phyloP scores from a whole-genome alignment of 2,329 filamentous ascomycete species.

The Ophiocordyceps camponoti-rufipedis region DNA sequence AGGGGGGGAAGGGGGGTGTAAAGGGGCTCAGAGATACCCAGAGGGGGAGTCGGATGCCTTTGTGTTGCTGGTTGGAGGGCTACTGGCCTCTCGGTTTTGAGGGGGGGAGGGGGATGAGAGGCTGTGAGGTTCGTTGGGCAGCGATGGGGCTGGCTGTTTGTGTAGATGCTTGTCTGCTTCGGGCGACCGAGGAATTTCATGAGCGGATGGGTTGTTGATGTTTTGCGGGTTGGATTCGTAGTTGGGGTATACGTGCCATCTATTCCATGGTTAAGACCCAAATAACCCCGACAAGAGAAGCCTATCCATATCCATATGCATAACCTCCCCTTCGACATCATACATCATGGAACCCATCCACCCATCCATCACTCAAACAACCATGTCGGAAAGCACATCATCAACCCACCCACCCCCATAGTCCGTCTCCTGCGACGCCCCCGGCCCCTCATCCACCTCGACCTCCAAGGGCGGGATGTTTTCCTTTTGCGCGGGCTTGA shows the following conservation, averaged over 20 bases:
- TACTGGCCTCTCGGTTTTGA: too few relatives aligned
- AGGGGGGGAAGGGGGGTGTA: background rate
- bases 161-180: too few relatives aligned
- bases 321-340: background rate
- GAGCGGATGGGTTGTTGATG: too few relatives aligned
- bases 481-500: slow-evolving; percentile 7
- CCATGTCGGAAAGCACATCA: slow-evolving; percentile 14
- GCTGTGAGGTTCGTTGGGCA: too few relatives aligned
- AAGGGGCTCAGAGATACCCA: background rate
- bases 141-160: too few relatives aligned
- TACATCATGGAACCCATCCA: background rate
- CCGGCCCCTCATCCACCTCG: background rate
- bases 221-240: too few relatives aligned
- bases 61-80: background rate
- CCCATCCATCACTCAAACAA: slow-evolving; percentile 2
- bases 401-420: slow-evolving; percentile 21
- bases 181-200: too few relatives aligned
- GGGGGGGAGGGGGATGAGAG: too few relatives aligned
- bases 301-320: too few relatives aligned
- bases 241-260: too few relatives aligned
- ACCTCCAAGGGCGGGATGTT: slow-evolving; percentile 4
- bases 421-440: slow-evolving; percentile 18
- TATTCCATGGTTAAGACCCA: too few relatives aligned
- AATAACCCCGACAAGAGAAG: too few relatives aligned
- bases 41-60: background rate